Evolutionary conservation across 306 rosid species (phyloP), one percentile per base, ranked within the genome.

Genomic region (Dicorynia guianensis): DNA sequence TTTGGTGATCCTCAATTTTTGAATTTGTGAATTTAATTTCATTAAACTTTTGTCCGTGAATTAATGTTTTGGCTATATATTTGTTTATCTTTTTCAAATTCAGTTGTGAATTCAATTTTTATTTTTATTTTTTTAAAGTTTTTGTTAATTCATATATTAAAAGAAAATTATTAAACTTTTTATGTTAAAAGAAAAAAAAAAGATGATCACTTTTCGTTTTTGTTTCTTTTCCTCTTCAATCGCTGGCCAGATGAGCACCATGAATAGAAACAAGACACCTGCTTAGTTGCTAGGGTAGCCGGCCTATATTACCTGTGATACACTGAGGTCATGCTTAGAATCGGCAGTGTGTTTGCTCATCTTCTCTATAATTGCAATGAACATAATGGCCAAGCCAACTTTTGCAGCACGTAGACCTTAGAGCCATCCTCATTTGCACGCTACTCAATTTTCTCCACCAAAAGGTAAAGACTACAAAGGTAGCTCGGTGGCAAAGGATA

Each of bases 141-240:
- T n/a, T n/a, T n/a, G n/a, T n/a, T n/a, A n/a, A n/a, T n/a, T n/a
- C n/a, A n/a, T n/a, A n/a, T n/a, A n/a, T n/a, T n/a, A n/a, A n/a
- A n/a, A n/a, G n/a, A n/a, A n/a, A n/a, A n/a, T n/a, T n/a, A n/a
- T n/a, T n/a, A n/a, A n/a, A n/a, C n/a, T n/a, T n/a, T n/a, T n/a
- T n/a, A n/a, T n/a, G n/a, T n/a, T n/a, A n/a, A n/a, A n/a, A n/a
- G n/a, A n/a, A n/a, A n/a, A n/a, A n/a, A n/a, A n/a, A 66, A 48
- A 63, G 69, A 63, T 54, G 44, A 64, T 53, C 63, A n/a, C 47
- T 68, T 77, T 19, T 57, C 44, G 58, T 59, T 50, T 68, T 20
- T 55, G 36, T 71, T 60, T 77, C 81, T 69, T 68, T 52, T 13
- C 34, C 59, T 33, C 54, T 69, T 77, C 30, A 39, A 60, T 38